These are phyloP conservation scores for Linnemannia schmuckeri DNA, from an alignment of 192 early-diverging fungal species.

Conservation along the genomic window DNA sequence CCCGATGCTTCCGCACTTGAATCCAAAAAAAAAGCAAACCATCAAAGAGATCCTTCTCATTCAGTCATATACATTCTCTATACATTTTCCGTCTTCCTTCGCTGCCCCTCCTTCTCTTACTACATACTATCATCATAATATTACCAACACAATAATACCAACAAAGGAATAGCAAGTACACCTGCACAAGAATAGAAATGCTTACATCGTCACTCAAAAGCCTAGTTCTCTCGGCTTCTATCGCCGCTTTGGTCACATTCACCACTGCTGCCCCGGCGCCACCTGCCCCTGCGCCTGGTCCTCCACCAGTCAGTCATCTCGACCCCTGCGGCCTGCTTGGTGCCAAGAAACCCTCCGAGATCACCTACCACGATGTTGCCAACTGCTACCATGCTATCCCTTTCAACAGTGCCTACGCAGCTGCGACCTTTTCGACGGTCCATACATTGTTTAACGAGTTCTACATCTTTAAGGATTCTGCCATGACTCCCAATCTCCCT, in stretches of 20 bases:
- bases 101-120: neutral
- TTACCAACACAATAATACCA: no score
- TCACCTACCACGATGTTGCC: conserved; percentile 16
- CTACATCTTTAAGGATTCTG: conserved; percentile 26
- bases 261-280: neutral
- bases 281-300: neutral
- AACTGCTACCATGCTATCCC: conserved; percentile 27
- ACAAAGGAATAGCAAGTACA: no score
- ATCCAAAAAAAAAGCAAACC: no score
- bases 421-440: neutral
- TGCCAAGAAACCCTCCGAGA: neutral
- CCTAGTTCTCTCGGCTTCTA: conserved; percentile 9
- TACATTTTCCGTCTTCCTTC: no score
- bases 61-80: no score
- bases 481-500: conserved; percentile 13
- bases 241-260: conserved; percentile 2
- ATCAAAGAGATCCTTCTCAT: no score
- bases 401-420: neutral
- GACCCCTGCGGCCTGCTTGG: conserved; percentile 18
- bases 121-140: no score
- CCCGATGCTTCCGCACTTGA: no score
- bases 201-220: conserved; percentile 2
- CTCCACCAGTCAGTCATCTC: neutral
- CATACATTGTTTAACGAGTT: conserved; percentile 19
- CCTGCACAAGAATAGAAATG: neutral